Evolutionary conservation across 805 yeast species (phyloP), one percentile per base, ranked within the genome.

Genomic region (Sugiyamaella boreocaroliniensis): DNA sequence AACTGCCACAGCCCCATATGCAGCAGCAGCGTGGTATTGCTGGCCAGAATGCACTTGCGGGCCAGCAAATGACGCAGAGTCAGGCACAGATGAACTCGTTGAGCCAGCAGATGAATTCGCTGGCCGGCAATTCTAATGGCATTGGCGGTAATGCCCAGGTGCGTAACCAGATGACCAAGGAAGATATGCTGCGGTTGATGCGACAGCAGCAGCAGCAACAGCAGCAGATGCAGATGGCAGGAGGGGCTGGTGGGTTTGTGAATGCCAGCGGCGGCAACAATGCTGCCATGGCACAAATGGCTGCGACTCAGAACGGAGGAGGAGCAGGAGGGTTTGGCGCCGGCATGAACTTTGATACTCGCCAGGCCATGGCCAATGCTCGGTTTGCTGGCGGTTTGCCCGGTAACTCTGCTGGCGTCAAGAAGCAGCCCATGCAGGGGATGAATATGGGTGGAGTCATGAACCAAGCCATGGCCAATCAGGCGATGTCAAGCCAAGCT

Each of bases 121-220:
- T 32, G 37, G 37, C 37, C 4, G 37, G 37, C 37, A 32, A 32
- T 14, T 11, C 37, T 14, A 32, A 32, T 14, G 37, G n/a, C 11
- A 32, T 32, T 10, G 37, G n/a, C 5, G 37, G n/a, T 9, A 22
- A 22, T 22, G n/a, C 37, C 3, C 37, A 10, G 3, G 37, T 14
- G 48, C 43, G 22, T 56, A 53, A 55, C 59, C 48, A 46, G 45
- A 45, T 52, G 55, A 48, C 48, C 49, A 29, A 37, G 26, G 37
- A 32, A 9, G 37, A 32, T 10, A 32, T 32, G 20, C 47, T 56
- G 20, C 64, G 64, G 43, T 41, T 47, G 40, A 59, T 51, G 53
- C 54, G 48, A 42, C 69, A 66, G 51, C 68, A 66, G 50, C 61
- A 60, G 47, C 53, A 62, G 29, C 65, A 66, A 49, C 61, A 60